Base-by-base conservation (phyloP, 331 rosid species). In the Rosa hybrid region DNA sequence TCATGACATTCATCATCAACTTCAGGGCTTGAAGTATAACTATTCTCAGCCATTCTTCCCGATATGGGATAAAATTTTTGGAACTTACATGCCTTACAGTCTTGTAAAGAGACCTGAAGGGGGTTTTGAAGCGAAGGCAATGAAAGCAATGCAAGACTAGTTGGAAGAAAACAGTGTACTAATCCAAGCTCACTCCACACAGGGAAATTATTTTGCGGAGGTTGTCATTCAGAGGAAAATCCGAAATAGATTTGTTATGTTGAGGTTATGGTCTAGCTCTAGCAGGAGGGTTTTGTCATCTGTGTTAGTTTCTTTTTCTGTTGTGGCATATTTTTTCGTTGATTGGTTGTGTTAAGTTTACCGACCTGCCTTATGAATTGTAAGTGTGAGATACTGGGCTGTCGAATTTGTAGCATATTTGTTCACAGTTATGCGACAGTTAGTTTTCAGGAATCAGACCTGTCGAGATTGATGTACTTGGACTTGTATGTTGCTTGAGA, bases 41-140 rank as follows among this genome's bases (percentile, higher is more conserved):
- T 94, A 89, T 78, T 94, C 98, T 42, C 98, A 94, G 73, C 97
- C 98, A 17, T 94, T 94, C 84, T 94, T 94, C 78, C 88, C 90
- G 30, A 75, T 89, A 75, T 94, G 98, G 98, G 97, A 94, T 83
- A 92, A 82, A 81, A 80, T 92, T 76, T 91, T 92, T 7, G 97
- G 97, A 17, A 94, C 98, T 59, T 75, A 88, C 84, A 92, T 94
- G 98, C 97, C 97, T 16, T 91, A 88, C 86, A 57, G 42, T 80
- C 90, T 92, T 54, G 90, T 90, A 54, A 90, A 74, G 81, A 78
- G 94, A 68, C 85, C 90, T 0, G 94, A 82, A 71, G 92, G 97
- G 62, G 97, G 97, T 49, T 88, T 86, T 54, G 97, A 92, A 76
- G 94, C 91, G 4, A 92, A 82, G 86, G 79, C 89, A 45, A 80